A percentile compares a stretch with the other conserved stretches of the same genome.
phyloP scores from a whole-genome alignment of 148 eudicot species.

The Nyssa sinensis region DNA sequence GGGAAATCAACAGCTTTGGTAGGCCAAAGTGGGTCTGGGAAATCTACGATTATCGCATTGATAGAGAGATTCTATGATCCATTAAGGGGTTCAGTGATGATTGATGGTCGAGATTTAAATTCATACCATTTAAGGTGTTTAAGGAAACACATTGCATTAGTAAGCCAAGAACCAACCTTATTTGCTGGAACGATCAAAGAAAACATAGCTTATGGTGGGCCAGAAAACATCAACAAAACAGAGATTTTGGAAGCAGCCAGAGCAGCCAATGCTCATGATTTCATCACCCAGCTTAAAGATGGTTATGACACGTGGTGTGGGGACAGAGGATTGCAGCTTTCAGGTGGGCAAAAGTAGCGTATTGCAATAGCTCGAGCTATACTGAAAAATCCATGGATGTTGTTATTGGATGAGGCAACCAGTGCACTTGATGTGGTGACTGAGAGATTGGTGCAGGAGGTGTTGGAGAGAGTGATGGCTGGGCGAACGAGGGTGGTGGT shows the following conservation, averaged over 20 bases:
- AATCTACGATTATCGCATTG: conserved; percentile 14
- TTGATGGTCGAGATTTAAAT: conserved; percentile 16
- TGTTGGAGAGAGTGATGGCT: conserved; percentile 12
- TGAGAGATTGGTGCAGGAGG: conserved; percentile 16
- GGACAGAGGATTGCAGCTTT: conserved; percentile 17
- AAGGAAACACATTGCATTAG: conserved; percentile 10
- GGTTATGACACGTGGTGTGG: conserved; percentile 23
- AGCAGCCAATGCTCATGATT: conserved; percentile 25
- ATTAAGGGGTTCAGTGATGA: not conserved
- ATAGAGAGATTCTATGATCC: conserved; percentile 22
- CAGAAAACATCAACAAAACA: not conserved
- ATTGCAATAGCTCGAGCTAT: conserved; percentile 21
- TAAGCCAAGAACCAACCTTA: not conserved
- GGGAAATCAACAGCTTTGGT: conserved; percentile 25
- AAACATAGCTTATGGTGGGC: conserved; percentile 15
- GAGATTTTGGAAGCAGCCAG: not conserved
- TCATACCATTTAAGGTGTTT: conserved; percentile 13
- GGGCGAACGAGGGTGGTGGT: conserved; percentile 3
- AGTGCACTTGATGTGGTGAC: conserved; percentile 13
- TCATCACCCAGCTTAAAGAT: conserved; percentile 14
- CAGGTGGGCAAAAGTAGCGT: conserved; percentile 19
- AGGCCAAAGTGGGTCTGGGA: conserved; percentile 2
- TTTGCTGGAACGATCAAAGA: conserved; percentile 16
- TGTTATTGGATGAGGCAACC: conserved; percentile 15
- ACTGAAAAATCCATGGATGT: conserved; percentile 12